Conservation (phyloP, 1,139 yeast species). For the Sugiyamaella neomexicana region DNA sequence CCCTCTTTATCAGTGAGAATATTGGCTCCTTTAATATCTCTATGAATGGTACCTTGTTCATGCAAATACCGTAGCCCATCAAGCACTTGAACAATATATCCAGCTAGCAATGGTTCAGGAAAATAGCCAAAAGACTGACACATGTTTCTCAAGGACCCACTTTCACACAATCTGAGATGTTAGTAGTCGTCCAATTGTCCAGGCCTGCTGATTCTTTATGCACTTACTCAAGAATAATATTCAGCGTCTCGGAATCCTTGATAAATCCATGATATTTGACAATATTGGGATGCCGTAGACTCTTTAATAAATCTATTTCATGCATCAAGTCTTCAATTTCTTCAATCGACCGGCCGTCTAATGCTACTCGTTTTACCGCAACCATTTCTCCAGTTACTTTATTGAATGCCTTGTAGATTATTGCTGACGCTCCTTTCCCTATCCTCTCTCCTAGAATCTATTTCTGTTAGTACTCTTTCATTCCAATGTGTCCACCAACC, state of each 20-base stretch:
- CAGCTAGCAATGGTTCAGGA: constrained; percentile 61
- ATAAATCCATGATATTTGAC: constrained; percentile 90
- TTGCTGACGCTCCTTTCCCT: constrained; percentile 81
- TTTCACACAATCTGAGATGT: constrained; percentile 59
- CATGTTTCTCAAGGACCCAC: constrained; percentile 77
- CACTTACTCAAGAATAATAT: constrained; percentile 63
- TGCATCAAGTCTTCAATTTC: constrained; percentile 43
- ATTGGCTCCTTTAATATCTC: constrained; percentile 81
- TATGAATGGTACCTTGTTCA: constrained; percentile 69
- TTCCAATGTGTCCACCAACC: constrained; percentile 3
- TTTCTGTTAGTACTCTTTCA: not conserved
- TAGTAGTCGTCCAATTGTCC: constrained; percentile 8
- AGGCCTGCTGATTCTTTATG: too few relatives aligned
- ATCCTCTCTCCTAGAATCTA: constrained; percentile 53
- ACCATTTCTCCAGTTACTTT: constrained; percentile 64
- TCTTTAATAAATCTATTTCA: constrained; percentile 53
- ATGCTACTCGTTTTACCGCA: constrained; percentile 80
- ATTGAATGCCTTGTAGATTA: constrained; percentile 69
- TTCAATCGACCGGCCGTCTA: constrained; percentile 44
- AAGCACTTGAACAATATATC: constrained; percentile 68
- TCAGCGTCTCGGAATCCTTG: constrained; percentile 62
- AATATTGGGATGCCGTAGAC: constrained; percentile 84
- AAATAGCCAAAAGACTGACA: constrained; percentile 55
- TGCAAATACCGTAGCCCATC: constrained; percentile 70
- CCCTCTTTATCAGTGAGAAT: constrained; percentile 62